Conservation (phyloP, 768 basidiomycete genomes). For the Mycena rebaudengoi region DNA sequence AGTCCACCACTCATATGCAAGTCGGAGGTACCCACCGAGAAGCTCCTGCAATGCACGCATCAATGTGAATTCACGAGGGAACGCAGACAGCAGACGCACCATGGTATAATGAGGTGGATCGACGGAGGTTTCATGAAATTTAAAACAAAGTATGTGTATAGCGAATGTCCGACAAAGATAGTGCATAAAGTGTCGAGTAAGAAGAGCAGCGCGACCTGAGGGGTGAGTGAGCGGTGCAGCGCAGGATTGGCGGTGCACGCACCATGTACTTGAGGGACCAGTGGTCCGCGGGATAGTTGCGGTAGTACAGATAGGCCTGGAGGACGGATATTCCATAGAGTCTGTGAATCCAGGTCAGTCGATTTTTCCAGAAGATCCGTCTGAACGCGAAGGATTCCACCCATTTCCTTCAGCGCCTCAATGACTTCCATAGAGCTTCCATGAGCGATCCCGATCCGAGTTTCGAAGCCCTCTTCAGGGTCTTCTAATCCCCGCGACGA, state of each 20-base stretch:
- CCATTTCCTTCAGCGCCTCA: too few relatives aligned
- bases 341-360: not conserved
- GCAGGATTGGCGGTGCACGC: not conserved
- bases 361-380: too few relatives aligned
- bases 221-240: not conserved
- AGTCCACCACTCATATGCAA: too few relatives aligned
- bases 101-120: slow-evolving; percentile 20
- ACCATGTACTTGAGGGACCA: slow-evolving; percentile 4
- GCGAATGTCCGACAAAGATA: slow-evolving; percentile 15
- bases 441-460: too few relatives aligned
- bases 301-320: slow-evolving; percentile 17
- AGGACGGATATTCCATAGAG: slow-evolving; percentile 17
- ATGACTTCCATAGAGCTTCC: too few relatives aligned
- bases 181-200: slow-evolving; percentile 19
- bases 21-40: slow-evolving; percentile 2
- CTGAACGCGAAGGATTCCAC: too few relatives aligned
- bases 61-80: not conserved
- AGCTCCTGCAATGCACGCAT: slow-evolving; percentile 10
- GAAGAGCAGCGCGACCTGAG: slow-evolving; percentile 17
- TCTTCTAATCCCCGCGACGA: too few relatives aligned
- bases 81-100: not conserved
- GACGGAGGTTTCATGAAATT: slow-evolving; percentile 13
- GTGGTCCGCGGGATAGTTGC: slow-evolving; percentile 16
- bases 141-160: slow-evolving; percentile 21
- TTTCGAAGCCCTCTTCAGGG: too few relatives aligned